Evolutionary conservation across 768 basidiomycete species (phyloP).

Genomic region (Ramaria sp.): DNA sequence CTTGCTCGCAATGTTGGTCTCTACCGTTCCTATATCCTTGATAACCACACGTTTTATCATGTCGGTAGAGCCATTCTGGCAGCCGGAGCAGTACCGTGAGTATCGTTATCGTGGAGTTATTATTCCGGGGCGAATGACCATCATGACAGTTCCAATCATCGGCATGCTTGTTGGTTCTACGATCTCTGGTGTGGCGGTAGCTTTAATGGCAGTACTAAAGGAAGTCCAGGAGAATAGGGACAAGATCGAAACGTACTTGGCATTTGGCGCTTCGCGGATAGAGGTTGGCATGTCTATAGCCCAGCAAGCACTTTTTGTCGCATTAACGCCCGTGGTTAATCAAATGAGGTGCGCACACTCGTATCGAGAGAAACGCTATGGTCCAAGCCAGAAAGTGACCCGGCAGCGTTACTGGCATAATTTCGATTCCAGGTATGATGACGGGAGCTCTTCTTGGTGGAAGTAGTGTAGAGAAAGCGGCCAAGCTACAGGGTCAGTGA

Average conservation of each 20-base stretch:
- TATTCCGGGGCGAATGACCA: neutral
- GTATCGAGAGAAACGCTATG: neutral
- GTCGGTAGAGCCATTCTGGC: conserved; percentile 72
- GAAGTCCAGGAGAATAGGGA: conserved; percentile 75
- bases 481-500: conserved; percentile 56
- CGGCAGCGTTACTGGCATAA: conserved; percentile 58
- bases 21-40: conserved; percentile 71
- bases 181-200: conserved; percentile 65
- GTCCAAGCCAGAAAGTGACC: neutral
- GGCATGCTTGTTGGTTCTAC: conserved; percentile 82
- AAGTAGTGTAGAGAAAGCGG: conserved; percentile 74
- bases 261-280: conserved; percentile 74
- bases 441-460: conserved; percentile 86
- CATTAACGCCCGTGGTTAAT: conserved; percentile 74
- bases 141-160: conserved; percentile 55
- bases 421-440: conserved; percentile 84
- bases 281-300: conserved; percentile 79
- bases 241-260: conserved; percentile 77
- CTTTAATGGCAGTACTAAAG: conserved; percentile 56
- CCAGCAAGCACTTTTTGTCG: conserved; percentile 63
- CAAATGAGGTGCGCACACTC: conserved; percentile 58
- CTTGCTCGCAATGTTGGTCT: conserved; percentile 57
- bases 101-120: neutral
- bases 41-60: conserved; percentile 70
- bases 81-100: conserved; percentile 70